Base-by-base conservation (phyloP, 768 basidiomycete species). In the Omphalotus guepiniiformis region DNA sequence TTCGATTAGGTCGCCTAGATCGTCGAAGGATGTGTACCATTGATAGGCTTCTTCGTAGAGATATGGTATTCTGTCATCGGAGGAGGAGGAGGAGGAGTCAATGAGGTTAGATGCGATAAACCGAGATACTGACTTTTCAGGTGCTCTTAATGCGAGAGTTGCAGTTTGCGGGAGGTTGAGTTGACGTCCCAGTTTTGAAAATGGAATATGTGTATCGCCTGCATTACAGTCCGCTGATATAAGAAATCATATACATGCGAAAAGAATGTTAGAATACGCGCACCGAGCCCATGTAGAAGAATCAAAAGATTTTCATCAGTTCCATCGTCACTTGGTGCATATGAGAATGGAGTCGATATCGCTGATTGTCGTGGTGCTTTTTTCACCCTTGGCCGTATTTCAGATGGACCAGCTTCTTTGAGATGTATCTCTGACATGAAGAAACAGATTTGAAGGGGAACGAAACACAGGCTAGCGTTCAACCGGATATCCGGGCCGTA, bases 101-200 rank as follows among this genome's bases (percentile, higher is more conserved):
- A 32, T 32, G 30, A n/a, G n/a, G 9, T 9, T 9, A 32, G 19
- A 12, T 6, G 16, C 26, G 25, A 3, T 7, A 28, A 0, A n/a
- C 37, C 18, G 2, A 25, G 11, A 13, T 4, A 49, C 30, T 41
- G 68, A 89, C 85, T 78, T 80, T 56, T 85, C 78, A 15, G 91
- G 85, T 2, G 85, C 93, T 39, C 87, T 80, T 8, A 95, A 60
- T 1, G 88, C 77, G n/a, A 95, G 77, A 1, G 80, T 73, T 2
- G 92, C 90, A 0, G 93, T 95, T 61, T 94, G 92, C 0, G 93
- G 93, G n/a, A 96, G 77, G 54, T 80, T 87, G 39, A 96, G 64
- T 8, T 78, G 76, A 18, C 70, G 72, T 8, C 82, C 91, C 5
- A 96, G 78, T 44, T 81, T 80, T 26, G 74, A 70, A 61, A 96